phyloP scores from a whole-genome alignment of 2,329 filamentous ascomycete genomes.

The Aspergillus brasiliensis region DNA sequence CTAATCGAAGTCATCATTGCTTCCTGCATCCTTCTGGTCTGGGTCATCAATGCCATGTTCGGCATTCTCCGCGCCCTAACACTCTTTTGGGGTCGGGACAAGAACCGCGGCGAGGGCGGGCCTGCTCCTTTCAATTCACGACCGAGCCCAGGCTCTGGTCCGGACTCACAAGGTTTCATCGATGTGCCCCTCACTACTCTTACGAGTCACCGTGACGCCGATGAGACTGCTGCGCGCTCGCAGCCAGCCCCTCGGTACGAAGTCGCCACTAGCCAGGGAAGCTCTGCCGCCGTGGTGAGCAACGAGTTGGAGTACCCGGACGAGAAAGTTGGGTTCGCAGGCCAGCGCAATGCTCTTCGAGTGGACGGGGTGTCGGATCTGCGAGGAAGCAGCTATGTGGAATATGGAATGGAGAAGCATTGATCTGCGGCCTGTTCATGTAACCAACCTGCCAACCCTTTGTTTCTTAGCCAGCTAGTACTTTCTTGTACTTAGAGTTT shows the following conservation, averaged over 20 bases:
- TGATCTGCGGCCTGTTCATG: constrained; percentile 5
- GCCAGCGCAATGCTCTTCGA: constrained; percentile 38
- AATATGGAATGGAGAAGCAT: constrained; percentile 39
- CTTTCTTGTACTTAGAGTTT: neutral
- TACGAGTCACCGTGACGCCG: constrained; percentile 10
- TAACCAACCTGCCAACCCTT: neutral
- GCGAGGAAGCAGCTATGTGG: constrained; percentile 41
- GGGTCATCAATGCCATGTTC: constrained; percentile 73
- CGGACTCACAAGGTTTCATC: constrained; percentile 33
- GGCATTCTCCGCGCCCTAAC: constrained; percentile 69
- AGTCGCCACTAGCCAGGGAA: constrained; percentile 16
- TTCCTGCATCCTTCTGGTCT: constrained; percentile 71
- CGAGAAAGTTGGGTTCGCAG: constrained; percentile 48
- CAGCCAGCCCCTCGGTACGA: constrained; percentile 32
- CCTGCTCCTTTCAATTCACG: constrained; percentile 26
- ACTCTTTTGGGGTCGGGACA: constrained; percentile 62
- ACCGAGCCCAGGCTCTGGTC: constrained; percentile 7
- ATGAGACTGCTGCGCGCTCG: constrained; percentile 6
- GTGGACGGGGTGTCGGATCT: constrained; percentile 25
- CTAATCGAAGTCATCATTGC: constrained; percentile 80
- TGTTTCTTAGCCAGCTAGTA: neutral
- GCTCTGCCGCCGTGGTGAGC: neutral
- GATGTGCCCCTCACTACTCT: constrained; percentile 42
- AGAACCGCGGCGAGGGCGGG: constrained; percentile 63
- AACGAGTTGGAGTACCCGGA: constrained; percentile 31